Evolutionary conservation across 352 stramenopile species (phyloP).

Genomic region (Thraustotheca clavata): DNA sequence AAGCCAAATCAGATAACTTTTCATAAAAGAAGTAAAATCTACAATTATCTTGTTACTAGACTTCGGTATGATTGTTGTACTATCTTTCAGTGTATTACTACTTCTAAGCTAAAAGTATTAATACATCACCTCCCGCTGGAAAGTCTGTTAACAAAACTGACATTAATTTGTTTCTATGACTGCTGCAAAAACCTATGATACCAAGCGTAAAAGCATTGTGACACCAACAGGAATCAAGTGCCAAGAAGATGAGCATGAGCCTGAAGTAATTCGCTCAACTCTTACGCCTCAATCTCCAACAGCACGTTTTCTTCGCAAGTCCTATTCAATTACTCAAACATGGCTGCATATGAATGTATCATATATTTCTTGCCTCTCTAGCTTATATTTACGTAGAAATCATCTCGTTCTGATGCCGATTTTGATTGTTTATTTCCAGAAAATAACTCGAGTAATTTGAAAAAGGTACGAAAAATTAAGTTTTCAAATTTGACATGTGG

Average conservation of each 20-base stretch:
- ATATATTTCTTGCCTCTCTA: not conserved
- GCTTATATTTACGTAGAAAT: conserved; percentile 7
- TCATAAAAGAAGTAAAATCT: too few species aligned
- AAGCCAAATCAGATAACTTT: too few species aligned
- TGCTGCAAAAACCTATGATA: not conserved
- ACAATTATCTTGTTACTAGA: too few species aligned
- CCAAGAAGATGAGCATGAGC: not conserved
- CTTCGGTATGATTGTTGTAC: too few species aligned
- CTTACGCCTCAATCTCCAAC: not conserved
- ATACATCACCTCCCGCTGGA: too few species aligned
- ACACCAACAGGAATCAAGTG: not conserved
- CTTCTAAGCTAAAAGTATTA: too few species aligned
- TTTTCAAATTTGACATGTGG: not conserved
- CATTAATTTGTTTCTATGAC: too few species aligned
- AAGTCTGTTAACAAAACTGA: too few species aligned
- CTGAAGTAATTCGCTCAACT: not conserved
- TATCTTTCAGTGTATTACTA: too few species aligned
- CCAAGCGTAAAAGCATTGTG: conserved; percentile 8
- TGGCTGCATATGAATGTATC: conserved; percentile 19
- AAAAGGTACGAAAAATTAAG: conserved; percentile 5
- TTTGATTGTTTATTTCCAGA: conserved; percentile 21
- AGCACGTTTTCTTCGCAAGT: not conserved
- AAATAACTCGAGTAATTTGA: conserved; percentile 17
- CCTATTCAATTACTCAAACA: conserved; percentile 13
- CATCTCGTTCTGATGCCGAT: not conserved